Evolutionary conservation across 2,329 filamentous ascomycete species (phyloP), one percentile per base, ranked within the genome.

Genomic region (Paecilomyces fulvus): DNA sequence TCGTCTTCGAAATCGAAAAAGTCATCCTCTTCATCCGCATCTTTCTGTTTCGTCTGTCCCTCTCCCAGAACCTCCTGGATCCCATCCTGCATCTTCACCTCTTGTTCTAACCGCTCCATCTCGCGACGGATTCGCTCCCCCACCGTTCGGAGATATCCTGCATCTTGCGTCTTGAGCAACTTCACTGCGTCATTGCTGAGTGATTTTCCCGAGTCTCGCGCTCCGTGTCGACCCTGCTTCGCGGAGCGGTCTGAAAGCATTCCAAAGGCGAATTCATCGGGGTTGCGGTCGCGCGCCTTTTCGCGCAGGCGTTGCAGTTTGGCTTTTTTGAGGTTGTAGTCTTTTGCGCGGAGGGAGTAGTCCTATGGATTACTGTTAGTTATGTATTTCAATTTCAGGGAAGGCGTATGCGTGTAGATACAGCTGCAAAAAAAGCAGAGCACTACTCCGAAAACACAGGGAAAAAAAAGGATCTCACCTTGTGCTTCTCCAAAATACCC

Each of bases 401-500:
- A 37, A n/a, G 4, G 11, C 11, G 8, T 31, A 31, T 31, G 3
- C 11, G 11, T 31, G n/a, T 17, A 37, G 11, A 37, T 14, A 37
- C 37, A 7, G 14, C 37, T 17, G 37, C n/a, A 21, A 30, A 28
- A 30, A 28, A 49, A 10, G 28, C 48, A 33, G 20, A 37, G 14
- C 17, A 37, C 20, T 17, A 5, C 10, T 21, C 21, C 48, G 10
- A 1, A 28, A 28, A 6, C n/a, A 51, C n/a, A n/a, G n/a, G n/a
- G n/a, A n/a, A n/a, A n/a, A n/a, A 55, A 51, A 50, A 48, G 7
- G 14, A 52, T 60, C 55, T 25, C 68, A 87, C 86, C 78, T 96
- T 96, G 81, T 94, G 89, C 77, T 99, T 97, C 74, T 97, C 94
- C 59, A 97, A 85, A 21, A 97, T 83, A 61, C 94, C 94, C 75